Conservation (phyloP, 2,329 filamentous ascomycete species). For the Neocucurbitaria cava region DNA sequence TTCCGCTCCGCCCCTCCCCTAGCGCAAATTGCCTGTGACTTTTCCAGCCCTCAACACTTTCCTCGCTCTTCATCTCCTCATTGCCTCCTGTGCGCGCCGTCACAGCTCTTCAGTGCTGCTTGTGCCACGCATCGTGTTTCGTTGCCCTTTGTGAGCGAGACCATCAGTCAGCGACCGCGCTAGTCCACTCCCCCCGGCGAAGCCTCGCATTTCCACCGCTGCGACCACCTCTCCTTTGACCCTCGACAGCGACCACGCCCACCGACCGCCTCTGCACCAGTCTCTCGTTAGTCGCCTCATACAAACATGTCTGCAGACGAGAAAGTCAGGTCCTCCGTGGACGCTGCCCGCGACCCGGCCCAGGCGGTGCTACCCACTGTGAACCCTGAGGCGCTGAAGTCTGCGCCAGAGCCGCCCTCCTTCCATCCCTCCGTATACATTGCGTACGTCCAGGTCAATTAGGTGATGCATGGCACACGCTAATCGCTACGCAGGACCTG, state of each 20-base stretch:
- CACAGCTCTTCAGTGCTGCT: constrained; percentile 35
- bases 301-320: constrained; percentile 67
- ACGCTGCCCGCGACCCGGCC: constrained; percentile 68
- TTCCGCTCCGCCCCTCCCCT: constrained; percentile 42
- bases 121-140: constrained; percentile 30
- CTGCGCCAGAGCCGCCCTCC: constrained; percentile 61
- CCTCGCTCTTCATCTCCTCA: constrained; percentile 30
- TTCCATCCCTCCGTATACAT: constrained; percentile 90
- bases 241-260: constrained; percentile 17
- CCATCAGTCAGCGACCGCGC: constrained; percentile 31
- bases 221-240: constrained; percentile 27
- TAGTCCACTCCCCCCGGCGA: constrained; percentile 16
- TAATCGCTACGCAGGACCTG: constrained; percentile 68
- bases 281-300: constrained; percentile 26
- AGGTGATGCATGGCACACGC: constrained; percentile 10
- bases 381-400: constrained; percentile 78
- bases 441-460: constrained; percentile 61
- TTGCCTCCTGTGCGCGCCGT: constrained; percentile 29
- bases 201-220: constrained; percentile 20
- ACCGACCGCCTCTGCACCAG: constrained; percentile 17
- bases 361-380: constrained; percentile 76
- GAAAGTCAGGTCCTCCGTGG: constrained; percentile 84
- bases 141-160: constrained; percentile 22
- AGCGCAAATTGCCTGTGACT: constrained; percentile 37
- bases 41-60: constrained; percentile 31